phyloP scores from a whole-genome alignment of 2,329 filamentous ascomycete species.

The Bipolaris cookei region DNA sequence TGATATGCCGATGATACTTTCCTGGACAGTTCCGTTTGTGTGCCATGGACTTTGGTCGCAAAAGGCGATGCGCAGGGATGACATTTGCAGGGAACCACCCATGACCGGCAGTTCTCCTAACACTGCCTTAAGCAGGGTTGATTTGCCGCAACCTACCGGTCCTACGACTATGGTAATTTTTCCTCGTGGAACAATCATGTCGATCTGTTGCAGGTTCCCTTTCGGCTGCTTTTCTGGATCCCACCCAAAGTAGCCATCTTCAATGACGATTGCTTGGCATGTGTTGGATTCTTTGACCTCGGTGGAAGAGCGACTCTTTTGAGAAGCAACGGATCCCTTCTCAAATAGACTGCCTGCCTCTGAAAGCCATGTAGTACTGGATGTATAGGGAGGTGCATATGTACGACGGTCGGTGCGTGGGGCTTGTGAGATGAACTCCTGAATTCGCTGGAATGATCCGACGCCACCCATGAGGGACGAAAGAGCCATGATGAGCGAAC shows the following conservation, averaged over 20 bases:
- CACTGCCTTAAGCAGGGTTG: constrained; percentile 52
- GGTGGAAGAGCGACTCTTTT: constrained; percentile 34
- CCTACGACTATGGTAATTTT: constrained; percentile 59
- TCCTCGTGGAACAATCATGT: constrained; percentile 50
- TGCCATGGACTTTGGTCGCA: constrained; percentile 51
- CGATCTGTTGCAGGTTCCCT: constrained; percentile 50
- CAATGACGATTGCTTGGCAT: constrained; percentile 48
- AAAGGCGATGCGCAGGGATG: constrained; percentile 42
- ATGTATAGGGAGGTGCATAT: constrained; percentile 27
- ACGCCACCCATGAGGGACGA: constrained; percentile 54
- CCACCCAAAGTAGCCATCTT: constrained; percentile 58
- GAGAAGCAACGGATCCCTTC: constrained; percentile 33
- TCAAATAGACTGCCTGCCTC: constrained; percentile 32
- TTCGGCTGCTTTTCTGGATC: constrained; percentile 49
- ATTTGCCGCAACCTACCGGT: constrained; percentile 61
- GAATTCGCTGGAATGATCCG: constrained; percentile 56
- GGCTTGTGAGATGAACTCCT: constrained; percentile 51
- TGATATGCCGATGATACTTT: constrained; percentile 47
- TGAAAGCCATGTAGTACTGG: constrained; percentile 26
- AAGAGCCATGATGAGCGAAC: constrained; percentile 55
- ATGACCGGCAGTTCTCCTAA: constrained; percentile 44
- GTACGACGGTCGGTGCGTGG: constrained; percentile 29
- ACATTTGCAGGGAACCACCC: constrained; percentile 40
- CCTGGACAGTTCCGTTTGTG: constrained; percentile 46
- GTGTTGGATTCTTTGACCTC: constrained; percentile 29